A percentile compares a stretch with the other conserved stretches of the same genome.
These are phyloP conservation scores for Lactifluus pinguis DNA, from an alignment of 768 basidiomycete genomes.

Conservation along the genomic window DNA sequence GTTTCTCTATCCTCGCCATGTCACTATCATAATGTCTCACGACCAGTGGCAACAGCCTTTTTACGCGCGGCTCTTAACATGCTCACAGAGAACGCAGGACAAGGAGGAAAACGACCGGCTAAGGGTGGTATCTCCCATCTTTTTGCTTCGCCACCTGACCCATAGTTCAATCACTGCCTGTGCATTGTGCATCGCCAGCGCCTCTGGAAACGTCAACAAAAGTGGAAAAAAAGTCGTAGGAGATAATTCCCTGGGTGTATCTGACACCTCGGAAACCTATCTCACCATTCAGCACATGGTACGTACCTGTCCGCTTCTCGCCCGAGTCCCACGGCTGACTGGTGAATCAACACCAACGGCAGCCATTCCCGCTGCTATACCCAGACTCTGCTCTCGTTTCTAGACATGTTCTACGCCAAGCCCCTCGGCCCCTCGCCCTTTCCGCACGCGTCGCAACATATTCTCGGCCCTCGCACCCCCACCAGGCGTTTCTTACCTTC, in stretches of 20 bases:
- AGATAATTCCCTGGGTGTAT: conserved; percentile 53
- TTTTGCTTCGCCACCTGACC: background rate
- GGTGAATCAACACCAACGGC: background rate
- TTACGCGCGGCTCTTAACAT: conserved; percentile 35
- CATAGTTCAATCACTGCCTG: conserved; percentile 1
- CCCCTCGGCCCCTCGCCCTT: conserved; percentile 79
- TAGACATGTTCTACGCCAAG: conserved; percentile 76
- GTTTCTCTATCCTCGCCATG: conserved; percentile 81
- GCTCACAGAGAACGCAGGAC: conserved; percentile 30
- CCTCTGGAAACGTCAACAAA: conserved; percentile 49
- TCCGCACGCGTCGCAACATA: conserved; percentile 60
- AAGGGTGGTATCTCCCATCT: conserved; percentile 49
- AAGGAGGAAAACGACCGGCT: conserved; percentile 67
- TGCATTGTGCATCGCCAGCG: conserved; percentile 24
- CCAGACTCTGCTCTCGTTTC: conserved; percentile 78
- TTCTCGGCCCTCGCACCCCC: conserved; percentile 68
- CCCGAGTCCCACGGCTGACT: background rate
- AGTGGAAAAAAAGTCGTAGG: conserved; percentile 45
- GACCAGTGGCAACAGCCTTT: too few relatives aligned
- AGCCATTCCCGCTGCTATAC: conserved; percentile 89
- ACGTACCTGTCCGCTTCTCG: conserved; percentile 23
- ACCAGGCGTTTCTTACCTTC: conserved; percentile 78
- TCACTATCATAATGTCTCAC: conserved; percentile 47
- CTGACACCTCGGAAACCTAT: conserved; percentile 60
- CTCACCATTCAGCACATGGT: conserved; percentile 71